Evolutionary conservation across 306 rosid genomes (phyloP), one percentile per base, ranked within the genome.

Genomic region (Dryas alaskensis): DNA sequence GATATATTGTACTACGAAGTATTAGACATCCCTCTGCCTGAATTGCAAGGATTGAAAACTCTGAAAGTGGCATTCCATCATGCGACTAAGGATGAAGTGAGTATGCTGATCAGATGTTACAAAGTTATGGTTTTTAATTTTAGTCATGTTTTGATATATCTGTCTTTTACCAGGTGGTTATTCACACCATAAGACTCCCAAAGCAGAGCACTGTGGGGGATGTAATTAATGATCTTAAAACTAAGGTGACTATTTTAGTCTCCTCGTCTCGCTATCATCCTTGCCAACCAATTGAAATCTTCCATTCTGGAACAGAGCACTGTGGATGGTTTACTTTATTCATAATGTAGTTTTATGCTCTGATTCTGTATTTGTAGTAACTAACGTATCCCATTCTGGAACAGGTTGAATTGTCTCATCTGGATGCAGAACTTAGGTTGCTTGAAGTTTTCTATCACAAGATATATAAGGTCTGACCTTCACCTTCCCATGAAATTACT

Each of bases 21-120:
- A 51, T 88, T 92, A 72, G 98, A 92, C 87, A 92, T 92, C 75
- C 98, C 98, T 67, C 87, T 92, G 79, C 96, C 98, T 74, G 96
- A 90, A 82, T 84, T 92, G 67, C 96, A 92, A 90, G 96, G 92
- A 61, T 74, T 92, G 81, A 92, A 90, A 84, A 92, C 94, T 54
- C 89, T 92, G 79, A 92, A 92, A 83, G 95, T 92, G 12, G 91
- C 96, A 63, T 92, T 90, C 80, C 92, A 90, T 81, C 90, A 86
- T 83, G 96, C 96, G 54, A 92, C 90, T 27, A 84, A 86, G 79
- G 98, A 92, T 78, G 96, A 92, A 78, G 94, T 92, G 81, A 90
- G 94, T 87, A 78, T 53, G 48, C 50, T 45, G 31, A 39, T 59
- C 10, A 64, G 67, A 77, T 79, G 72, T 71, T 65, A 40, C 43